Evolutionary conservation across 768 basidiomycete genomes (phyloP).

Genomic region (Clitopilus hobsonii): DNA sequence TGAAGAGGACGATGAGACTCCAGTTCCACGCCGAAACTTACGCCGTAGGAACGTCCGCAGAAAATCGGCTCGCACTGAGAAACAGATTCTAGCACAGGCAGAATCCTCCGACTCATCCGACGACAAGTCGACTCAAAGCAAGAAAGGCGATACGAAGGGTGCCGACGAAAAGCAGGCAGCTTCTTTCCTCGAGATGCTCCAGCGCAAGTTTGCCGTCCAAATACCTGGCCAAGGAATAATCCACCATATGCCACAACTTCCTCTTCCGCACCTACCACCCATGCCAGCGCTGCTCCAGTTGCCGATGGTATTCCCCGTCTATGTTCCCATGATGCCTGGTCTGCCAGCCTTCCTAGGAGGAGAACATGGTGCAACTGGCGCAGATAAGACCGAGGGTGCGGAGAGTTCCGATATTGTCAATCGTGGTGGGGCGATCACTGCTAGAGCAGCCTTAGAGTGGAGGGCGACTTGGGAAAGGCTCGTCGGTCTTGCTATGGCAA

Average conservation of each 20-base stretch:
- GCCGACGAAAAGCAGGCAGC: slow-evolving; percentile 45
- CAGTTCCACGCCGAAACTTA: slow-evolving; percentile 12
- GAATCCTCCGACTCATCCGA: slow-evolving; percentile 19
- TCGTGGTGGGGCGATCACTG: slow-evolving; percentile 35
- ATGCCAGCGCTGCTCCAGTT: slow-evolving; percentile 63
- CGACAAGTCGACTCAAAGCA: slow-evolving; percentile 13
- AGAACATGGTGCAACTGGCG: slow-evolving; percentile 24
- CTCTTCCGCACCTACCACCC: slow-evolving; percentile 55
- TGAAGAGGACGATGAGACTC: slow-evolving; percentile 58
- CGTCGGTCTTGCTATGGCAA: slow-evolving; percentile 51
- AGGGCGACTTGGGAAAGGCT: slow-evolving; percentile 74
- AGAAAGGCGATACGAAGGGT: slow-evolving; percentile 17
- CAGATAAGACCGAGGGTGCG: slow-evolving; percentile 27
- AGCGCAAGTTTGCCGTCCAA: slow-evolving; percentile 60
- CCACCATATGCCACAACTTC: slow-evolving; percentile 42
- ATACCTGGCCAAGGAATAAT: slow-evolving; percentile 50
- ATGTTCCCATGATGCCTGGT: slow-evolving; percentile 60
- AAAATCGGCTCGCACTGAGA: slow-evolving; percentile 22
- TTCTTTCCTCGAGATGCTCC: slow-evolving; percentile 65
- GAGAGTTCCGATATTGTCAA: slow-evolving; percentile 30
- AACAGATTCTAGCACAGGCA: slow-evolving; percentile 19
- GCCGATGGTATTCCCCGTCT: slow-evolving; percentile 76
- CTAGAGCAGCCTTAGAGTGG: slow-evolving; percentile 58
- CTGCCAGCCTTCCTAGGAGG: slow-evolving; percentile 65
- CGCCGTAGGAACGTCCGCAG: slow-evolving; percentile 17